Conservation (phyloP, 2,329 filamentous ascomycete species). For the Arthrobotrys entomopaga region DNA sequence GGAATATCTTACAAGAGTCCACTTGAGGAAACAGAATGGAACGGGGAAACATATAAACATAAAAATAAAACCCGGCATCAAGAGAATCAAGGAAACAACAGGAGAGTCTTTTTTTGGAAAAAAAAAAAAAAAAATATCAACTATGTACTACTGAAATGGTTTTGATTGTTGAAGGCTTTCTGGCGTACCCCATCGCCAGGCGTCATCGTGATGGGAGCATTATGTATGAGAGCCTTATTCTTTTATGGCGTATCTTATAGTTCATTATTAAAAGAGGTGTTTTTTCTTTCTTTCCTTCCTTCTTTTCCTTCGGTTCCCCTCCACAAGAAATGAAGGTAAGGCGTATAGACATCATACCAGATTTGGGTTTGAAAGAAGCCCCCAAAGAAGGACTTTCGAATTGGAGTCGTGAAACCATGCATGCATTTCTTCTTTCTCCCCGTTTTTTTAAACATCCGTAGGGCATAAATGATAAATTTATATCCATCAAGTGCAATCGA, state of each 20-base stretch:
- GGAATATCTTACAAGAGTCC: slow-evolving; percentile 53
- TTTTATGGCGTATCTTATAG: too few species aligned
- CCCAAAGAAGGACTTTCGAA: too few species aligned
- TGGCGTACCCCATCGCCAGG: too few species aligned
- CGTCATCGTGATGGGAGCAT: too few species aligned
- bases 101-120: slow-evolving; percentile 4
- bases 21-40: slow-evolving; percentile 6
- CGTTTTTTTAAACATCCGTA: background rate
- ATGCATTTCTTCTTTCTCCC: background rate
- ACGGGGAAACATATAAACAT: slow-evolving; percentile 46
- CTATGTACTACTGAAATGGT: slow-evolving; percentile 46
- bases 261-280: too few species aligned
- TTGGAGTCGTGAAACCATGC: background rate
- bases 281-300: too few species aligned
- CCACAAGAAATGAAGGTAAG: background rate
- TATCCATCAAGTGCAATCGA: background rate
- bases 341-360: background rate
- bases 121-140: background rate
- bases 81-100: slow-evolving; percentile 7
- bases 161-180: too few species aligned
- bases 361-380: background rate
- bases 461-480: background rate
- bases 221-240: background rate
- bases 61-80: slow-evolving; percentile 24
- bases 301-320: too few species aligned